These are phyloP conservation scores for Fusarium sp. DNA, from an alignment of 2,329 filamentous ascomycete genomes.

Conservation along the genomic window DNA sequence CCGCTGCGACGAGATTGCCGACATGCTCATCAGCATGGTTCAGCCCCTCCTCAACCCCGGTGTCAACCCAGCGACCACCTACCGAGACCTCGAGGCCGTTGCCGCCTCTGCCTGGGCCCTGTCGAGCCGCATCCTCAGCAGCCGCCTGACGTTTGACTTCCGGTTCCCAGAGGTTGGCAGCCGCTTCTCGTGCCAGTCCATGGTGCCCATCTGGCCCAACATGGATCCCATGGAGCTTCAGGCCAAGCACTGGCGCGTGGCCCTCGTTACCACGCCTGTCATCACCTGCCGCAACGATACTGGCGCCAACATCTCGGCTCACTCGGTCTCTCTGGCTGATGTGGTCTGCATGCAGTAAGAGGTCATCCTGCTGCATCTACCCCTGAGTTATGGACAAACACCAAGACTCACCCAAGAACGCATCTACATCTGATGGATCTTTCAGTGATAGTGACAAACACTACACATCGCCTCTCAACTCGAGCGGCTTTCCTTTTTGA, in stretches of 20 bases:
- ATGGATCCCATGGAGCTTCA: constrained; percentile 59
- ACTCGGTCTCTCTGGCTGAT: constrained; percentile 59
- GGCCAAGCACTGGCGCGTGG: constrained; percentile 63
- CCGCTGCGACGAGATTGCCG: constrained; percentile 58
- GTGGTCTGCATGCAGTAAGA: constrained; percentile 62
- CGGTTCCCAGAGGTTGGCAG: constrained; percentile 63
- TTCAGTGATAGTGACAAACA: constrained; percentile 10
- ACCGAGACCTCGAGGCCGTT: constrained; percentile 57
- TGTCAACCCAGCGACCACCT: constrained; percentile 51
- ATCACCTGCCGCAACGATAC: constrained; percentile 66
- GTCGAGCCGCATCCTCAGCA: constrained; percentile 60
- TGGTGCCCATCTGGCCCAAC: constrained; percentile 59
- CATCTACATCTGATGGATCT: background rate
- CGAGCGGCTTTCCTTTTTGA: constrained; percentile 11
- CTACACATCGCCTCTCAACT: constrained; percentile 11
- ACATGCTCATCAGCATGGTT: constrained; percentile 52
- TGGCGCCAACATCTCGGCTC: constrained; percentile 57
- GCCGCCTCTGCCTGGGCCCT: constrained; percentile 58
- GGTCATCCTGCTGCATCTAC: background rate
- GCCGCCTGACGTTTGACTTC: constrained; percentile 58
- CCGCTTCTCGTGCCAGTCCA: constrained; percentile 62
- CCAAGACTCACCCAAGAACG: background rate
- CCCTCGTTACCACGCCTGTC: constrained; percentile 65
- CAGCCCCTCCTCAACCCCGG: constrained; percentile 54
- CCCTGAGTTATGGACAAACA: background rate